Percentiles rank a stretch among this genome's conserved stretches.
Evolutionary conservation across 257 asterid species (phyloP).

Genomic region (Solanum tarijense): DNA sequence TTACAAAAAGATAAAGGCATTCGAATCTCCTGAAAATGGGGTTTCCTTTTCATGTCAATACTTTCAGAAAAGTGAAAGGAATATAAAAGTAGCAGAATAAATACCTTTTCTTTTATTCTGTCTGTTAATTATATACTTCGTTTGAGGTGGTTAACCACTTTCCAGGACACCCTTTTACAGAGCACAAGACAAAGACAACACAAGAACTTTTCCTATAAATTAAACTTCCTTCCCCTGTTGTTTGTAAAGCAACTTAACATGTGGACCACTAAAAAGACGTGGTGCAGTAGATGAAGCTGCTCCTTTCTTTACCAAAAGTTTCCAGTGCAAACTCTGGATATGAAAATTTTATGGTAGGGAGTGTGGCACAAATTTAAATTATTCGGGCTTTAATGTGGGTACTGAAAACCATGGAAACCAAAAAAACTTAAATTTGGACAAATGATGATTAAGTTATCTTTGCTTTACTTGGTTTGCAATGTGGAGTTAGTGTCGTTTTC

Average conservation of each 20-base stretch:
- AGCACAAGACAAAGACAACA: conserved; percentile 6
- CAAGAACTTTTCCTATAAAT: conserved; percentile 2
- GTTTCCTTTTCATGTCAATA: background rate
- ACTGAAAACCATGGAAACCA: background rate
- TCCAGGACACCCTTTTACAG: conserved; percentile 14
- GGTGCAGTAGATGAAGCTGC: background rate
- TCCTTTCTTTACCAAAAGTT: background rate
- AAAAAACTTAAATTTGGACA: conserved; percentile 6
- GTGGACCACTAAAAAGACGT: background rate
- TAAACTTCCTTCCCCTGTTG: conserved; percentile 26
- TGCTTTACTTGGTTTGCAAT: background rate
- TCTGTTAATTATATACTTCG: background rate
- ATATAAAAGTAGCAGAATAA: background rate
- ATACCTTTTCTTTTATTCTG: background rate
- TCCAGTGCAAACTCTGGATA: too few relatives aligned
- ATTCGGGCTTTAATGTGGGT: accelerated
- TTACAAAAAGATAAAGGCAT: background rate
- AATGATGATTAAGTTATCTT: background rate
- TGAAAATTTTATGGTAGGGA: too few relatives aligned
- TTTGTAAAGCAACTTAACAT: conserved; percentile 17
- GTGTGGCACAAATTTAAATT: too few relatives aligned
- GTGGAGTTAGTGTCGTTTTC: background rate
- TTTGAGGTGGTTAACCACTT: conserved; percentile 3
- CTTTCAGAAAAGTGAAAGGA: background rate
- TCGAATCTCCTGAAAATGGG: conserved; percentile 2